phyloP scores from a whole-genome alignment of 768 basidiomycete species.

The Collybia nuda region DNA sequence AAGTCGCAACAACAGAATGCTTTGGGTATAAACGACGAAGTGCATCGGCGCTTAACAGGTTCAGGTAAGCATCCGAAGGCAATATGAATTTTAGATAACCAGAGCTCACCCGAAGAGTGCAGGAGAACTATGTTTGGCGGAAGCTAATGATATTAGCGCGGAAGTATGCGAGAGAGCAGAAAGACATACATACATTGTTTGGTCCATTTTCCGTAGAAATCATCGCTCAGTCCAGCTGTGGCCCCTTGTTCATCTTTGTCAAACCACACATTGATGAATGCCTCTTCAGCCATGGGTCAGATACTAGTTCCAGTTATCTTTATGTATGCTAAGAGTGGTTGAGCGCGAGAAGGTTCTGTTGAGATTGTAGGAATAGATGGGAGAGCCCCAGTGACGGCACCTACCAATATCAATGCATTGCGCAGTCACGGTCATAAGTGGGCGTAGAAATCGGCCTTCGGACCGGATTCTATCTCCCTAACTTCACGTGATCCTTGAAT shows the following conservation, averaged over 20 bases:
- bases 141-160: slow-evolving; percentile 35
- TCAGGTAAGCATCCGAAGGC: not conserved
- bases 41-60: slow-evolving; percentile 35
- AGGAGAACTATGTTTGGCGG: slow-evolving; percentile 47
- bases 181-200: slow-evolving; percentile 41
- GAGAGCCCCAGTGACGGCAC: too few species aligned
- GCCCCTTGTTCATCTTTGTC: slow-evolving; percentile 10
- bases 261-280: slow-evolving; percentile 16
- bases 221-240: slow-evolving; percentile 22
- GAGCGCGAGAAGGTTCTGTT: not conserved
- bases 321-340: too few species aligned
- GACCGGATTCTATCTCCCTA: too few species aligned
- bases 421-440: too few species aligned
- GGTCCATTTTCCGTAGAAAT: slow-evolving; percentile 52
- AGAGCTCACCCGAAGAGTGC: slow-evolving; percentile 43
- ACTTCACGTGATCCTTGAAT: slow-evolving; percentile 12
- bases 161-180: not conserved
- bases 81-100: not conserved
- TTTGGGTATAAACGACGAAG: slow-evolving; percentile 62
- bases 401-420: too few species aligned
- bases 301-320: too few species aligned
- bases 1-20: slow-evolving; percentile 56
- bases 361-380: too few species aligned
- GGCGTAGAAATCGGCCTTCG: too few species aligned
- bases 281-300: slow-evolving; percentile 7